Conservation (phyloP, 2,329 filamentous ascomycete species). For the Talaromyces marneffei region DNA sequence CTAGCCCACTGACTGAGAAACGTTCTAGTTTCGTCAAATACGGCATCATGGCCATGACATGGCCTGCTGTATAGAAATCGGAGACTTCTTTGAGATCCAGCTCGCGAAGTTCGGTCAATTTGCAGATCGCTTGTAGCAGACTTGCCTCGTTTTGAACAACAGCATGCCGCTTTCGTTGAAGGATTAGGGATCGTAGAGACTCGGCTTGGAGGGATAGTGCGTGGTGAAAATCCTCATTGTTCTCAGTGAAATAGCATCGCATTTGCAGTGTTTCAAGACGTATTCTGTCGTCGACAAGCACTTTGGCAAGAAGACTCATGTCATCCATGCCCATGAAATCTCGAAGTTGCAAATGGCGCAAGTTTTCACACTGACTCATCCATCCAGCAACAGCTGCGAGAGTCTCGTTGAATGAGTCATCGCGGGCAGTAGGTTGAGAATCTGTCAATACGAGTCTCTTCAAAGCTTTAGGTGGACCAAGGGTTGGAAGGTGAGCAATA, state of each 20-base stretch:
- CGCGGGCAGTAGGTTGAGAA: constrained; percentile 37
- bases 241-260: constrained; percentile 23
- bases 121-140: constrained; percentile 26
- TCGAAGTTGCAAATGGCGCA: constrained; percentile 48
- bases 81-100: constrained; percentile 32
- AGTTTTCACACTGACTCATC: constrained; percentile 49
- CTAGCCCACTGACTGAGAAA: constrained; percentile 29
- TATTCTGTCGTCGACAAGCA: constrained; percentile 22
- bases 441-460: constrained; percentile 47
- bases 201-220: constrained; percentile 24
- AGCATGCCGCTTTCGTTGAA: constrained; percentile 28
- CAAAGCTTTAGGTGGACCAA: constrained; percentile 30
- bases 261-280: constrained; percentile 27
- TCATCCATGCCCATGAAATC: constrained; percentile 45
- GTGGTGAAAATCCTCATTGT: constrained; percentile 11
- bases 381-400: constrained; percentile 50
- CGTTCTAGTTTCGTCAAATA: constrained; percentile 27
- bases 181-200: constrained; percentile 24
- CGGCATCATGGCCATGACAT: constrained; percentile 25
- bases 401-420: constrained; percentile 48
- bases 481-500: constrained; percentile 31
- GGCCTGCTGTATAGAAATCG: constrained; percentile 27
- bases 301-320: constrained; percentile 31
- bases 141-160: constrained; percentile 22
- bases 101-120: constrained; percentile 26